These are phyloP conservation scores for Penicillium odoratum DNA, from an alignment of 495 filamentous ascomycete genomes.

Conservation along the genomic window DNA sequence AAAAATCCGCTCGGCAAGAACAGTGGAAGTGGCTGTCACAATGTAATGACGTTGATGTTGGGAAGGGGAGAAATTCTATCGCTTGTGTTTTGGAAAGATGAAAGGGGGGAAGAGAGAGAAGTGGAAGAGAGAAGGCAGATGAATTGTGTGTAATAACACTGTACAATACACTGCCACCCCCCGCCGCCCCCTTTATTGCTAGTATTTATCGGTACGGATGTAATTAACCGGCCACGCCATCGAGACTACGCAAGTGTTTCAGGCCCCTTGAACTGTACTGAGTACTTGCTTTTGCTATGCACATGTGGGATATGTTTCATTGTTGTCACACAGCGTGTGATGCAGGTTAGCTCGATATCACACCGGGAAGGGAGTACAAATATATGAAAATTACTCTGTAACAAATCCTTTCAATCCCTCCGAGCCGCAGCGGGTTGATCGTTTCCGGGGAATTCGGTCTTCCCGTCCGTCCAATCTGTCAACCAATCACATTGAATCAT, in stretches of 20 bases:
- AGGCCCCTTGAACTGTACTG: constrained; percentile 1
- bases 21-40: background rate
- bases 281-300: background rate
- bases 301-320: background rate
- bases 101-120: constrained; percentile 8
- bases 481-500: background rate
- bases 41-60: too few relatives aligned
- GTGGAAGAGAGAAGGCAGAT: constrained; percentile 11
- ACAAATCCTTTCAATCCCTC: background rate
- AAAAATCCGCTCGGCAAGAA: background rate
- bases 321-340: background rate
- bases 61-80: too few relatives aligned
- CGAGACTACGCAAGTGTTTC: constrained; percentile 4
- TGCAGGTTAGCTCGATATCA: background rate
- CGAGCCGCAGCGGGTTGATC: background rate
- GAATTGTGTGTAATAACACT: constrained; percentile 26
- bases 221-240: constrained; percentile 6
- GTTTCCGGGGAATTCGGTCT: background rate
- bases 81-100: background rate
- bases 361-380: constrained; percentile 2
- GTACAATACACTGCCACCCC: constrained; percentile 5
- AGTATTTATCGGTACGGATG: background rate
- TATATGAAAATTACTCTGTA: background rate
- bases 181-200: background rate
- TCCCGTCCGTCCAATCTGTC: background rate